Conservation (phyloP, 805 yeast genomes). For the Candida ponderosae region DNA sequence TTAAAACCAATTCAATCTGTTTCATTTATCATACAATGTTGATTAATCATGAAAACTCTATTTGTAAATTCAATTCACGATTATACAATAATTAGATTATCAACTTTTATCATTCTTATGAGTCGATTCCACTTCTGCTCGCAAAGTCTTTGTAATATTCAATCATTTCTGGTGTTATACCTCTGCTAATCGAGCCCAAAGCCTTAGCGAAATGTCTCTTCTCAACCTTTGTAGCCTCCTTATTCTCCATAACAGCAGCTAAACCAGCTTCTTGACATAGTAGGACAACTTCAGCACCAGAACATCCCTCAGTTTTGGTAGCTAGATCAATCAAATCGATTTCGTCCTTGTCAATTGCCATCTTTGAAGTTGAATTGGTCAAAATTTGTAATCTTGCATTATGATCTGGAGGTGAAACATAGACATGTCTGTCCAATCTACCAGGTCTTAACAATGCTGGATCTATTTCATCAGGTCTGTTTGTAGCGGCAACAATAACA, state of each 20-base stretch:
- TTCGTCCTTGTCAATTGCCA: slow-evolving; percentile 40
- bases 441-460: slow-evolving; percentile 94
- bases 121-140: slow-evolving; percentile 25
- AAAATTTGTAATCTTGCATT: slow-evolving; percentile 77
- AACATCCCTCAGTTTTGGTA: slow-evolving; percentile 72
- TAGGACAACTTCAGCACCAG: slow-evolving; percentile 93
- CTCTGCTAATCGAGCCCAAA: slow-evolving; percentile 55
- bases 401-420: slow-evolving; percentile 85
- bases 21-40: too few species aligned
- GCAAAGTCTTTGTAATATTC: slow-evolving; percentile 54
- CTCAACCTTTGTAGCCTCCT: slow-evolving; percentile 43
- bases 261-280: slow-evolving; percentile 94
- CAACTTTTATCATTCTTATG: too few species aligned
- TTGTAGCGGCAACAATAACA: slow-evolving; percentile 92
- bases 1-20: too few species aligned
- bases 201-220: slow-evolving; percentile 69
- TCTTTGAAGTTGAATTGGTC: slow-evolving; percentile 57
- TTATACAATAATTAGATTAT: too few species aligned
- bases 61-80: too few species aligned
- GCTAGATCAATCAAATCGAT: slow-evolving; percentile 51
- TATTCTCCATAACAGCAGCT: slow-evolving; percentile 81
- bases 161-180: slow-evolving; percentile 82
- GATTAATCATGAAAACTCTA: too few species aligned
- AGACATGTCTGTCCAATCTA: slow-evolving; percentile 85
- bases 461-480: slow-evolving; percentile 89